These are phyloP conservation scores for Teratosphaeria viscida DNA, from an alignment of 2,329 filamentous ascomycete genomes.

Conservation along the genomic window DNA sequence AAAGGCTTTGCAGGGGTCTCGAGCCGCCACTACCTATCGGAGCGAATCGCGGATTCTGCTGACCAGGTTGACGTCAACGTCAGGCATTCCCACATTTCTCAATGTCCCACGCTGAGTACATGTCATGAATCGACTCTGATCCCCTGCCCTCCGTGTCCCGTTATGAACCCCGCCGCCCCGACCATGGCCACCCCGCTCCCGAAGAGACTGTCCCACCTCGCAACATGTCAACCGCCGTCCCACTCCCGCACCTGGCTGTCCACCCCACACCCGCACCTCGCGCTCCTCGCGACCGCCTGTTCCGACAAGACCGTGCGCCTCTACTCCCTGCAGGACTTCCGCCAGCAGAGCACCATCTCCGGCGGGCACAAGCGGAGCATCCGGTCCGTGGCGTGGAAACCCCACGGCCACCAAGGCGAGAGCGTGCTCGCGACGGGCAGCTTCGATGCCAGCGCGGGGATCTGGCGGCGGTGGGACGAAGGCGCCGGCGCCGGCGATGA, in stretches of 20 bases:
- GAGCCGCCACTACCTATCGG: not conserved
- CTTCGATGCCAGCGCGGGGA: conserved; percentile 83
- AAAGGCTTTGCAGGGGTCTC: not conserved
- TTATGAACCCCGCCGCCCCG: not conserved
- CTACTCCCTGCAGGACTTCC: conserved; percentile 75
- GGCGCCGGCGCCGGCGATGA: conserved; percentile 11
- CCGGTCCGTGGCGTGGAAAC: conserved; percentile 82
- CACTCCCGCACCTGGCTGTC: conserved; percentile 70
- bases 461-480: conserved; percentile 57
- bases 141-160: too few species aligned
- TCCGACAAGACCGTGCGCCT: conserved; percentile 78
- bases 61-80: not conserved
- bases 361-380: conserved; percentile 88
- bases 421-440: conserved; percentile 82
- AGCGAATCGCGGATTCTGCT: not conserved
- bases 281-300: conserved; percentile 80
- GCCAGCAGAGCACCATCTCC: conserved; percentile 65
- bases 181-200: not conserved
- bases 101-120: not conserved
- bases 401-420: conserved; percentile 47
- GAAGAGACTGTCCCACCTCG: conserved; percentile 31
- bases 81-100: not conserved
- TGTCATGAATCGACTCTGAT: not conserved
- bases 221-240: conserved; percentile 44
- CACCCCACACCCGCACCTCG: conserved; percentile 73